Evolutionary conservation across 2,329 filamentous ascomycete species (phyloP), one percentile per base, ranked within the genome.

Genomic region (Penicillium expansum): DNA sequence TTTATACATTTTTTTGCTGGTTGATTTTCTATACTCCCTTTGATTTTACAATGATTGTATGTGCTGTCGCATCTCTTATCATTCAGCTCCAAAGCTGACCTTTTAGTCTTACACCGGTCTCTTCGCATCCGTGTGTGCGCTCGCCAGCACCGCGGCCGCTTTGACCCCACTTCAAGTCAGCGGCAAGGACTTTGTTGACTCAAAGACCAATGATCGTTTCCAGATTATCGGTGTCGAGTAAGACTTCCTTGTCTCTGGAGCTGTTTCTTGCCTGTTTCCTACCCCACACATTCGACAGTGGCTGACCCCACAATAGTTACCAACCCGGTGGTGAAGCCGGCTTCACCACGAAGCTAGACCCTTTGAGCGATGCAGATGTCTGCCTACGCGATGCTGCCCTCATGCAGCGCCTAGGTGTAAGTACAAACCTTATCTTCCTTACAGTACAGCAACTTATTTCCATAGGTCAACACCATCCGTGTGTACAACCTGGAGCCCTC

Each of bases 361-460:
- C 84, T 32, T 73, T 88, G 57, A 84, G 78, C 67, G 78, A 87
- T 66, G 77, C 73, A n/a, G 78, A 79, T 13, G 74, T 79, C 24
- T 88, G 85, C 68, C 70, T 86, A 62, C 81, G 85, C 52, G 85
- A 88, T 76, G 85, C 85, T 18, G 82, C 82, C 22, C 74, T 87
- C 44, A 83, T 88, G 77, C 85, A 88, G 73, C 74, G 77, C 58
- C 74, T 87, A 49, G 85, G 85, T 70, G 81, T 81, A 76, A 57
- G 76, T 68, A 33, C 22, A 13, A 18, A 22, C 14, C 6, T 6
- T 16, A 14, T 33, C 14, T 29, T 47, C 39, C n/a, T 44, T 32
- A 24, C 32, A 22, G 42, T 58, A 35, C 45, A 56, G 42, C 38
- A 7, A 39, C 58, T 60, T 59, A 42, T 58, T 53, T 20, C 20